Percentiles rank a stretch among this genome's conserved stretches.
Conservation (phyloP, 1,284 basidiomycete species). For the Sphaerobolus stellatus region DNA sequence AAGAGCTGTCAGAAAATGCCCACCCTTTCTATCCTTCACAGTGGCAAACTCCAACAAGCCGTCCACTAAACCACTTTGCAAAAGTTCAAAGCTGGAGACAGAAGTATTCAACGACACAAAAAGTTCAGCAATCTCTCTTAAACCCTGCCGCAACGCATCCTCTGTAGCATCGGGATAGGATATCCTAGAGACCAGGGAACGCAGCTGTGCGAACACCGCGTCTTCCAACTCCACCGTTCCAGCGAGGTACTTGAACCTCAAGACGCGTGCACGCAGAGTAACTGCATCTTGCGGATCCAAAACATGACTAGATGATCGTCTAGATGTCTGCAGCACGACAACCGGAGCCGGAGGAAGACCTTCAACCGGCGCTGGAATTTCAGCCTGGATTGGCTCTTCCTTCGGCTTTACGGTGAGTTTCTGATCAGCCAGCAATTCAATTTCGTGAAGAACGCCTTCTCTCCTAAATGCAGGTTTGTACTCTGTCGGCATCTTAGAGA, state of each 20-base stretch:
- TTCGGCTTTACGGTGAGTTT: conserved; percentile 58
- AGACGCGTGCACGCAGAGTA: conserved; percentile 83
- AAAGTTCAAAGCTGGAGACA: conserved; percentile 93
- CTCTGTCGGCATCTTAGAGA: conserved; percentile 76
- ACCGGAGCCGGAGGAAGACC: conserved; percentile 25
- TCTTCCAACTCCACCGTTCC: conserved; percentile 51
- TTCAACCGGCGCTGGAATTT: conserved; percentile 27
- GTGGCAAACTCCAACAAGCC: conserved; percentile 83
- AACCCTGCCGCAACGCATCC: conserved; percentile 59
- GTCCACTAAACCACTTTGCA: conserved; percentile 92
- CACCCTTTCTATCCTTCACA: conserved; percentile 57
- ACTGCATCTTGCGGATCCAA: conserved; percentile 86
- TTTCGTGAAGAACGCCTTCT: conserved; percentile 93
- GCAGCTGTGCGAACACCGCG: conserved; percentile 59
- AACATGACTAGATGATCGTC: conserved; percentile 34
- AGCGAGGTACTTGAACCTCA: conserved; percentile 74
- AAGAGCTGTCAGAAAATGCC: conserved; percentile 27
- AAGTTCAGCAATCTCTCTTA: conserved; percentile 73
- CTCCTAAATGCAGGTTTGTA: conserved; percentile 87
- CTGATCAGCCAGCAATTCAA: conserved; percentile 71
- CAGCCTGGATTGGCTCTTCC: conserved; percentile 45
- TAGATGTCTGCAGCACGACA: conserved; percentile 41
- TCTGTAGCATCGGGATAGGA: conserved; percentile 57
- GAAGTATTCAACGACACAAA: conserved; percentile 75
- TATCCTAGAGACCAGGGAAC: conserved; percentile 63